A percentile compares a stretch with the other conserved stretches of the same genome.
These are phyloP conservation scores for Metschnikowia gelsemii DNA, from an alignment of 805 yeast species.

Conservation along the genomic window DNA sequence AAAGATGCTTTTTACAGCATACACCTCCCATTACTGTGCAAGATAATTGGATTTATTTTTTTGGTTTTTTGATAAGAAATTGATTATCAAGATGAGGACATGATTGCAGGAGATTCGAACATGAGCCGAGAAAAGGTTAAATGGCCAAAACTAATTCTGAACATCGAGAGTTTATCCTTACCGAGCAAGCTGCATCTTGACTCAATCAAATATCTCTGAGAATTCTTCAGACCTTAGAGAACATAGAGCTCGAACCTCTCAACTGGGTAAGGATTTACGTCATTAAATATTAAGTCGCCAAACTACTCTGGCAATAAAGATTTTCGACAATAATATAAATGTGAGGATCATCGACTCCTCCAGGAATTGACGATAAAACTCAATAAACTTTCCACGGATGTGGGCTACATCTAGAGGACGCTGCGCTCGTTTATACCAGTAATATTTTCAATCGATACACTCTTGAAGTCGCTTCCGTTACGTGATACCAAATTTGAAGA, in stretches of 20 bases:
- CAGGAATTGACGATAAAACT: slow-evolving; percentile 45
- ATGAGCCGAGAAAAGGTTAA: slow-evolving; percentile 43
- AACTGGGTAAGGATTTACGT: slow-evolving; percentile 58
- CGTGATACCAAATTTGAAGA: slow-evolving; percentile 51
- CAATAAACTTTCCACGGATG: slow-evolving; percentile 42
- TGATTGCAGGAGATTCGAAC: slow-evolving; percentile 50
- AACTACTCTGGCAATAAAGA: slow-evolving; percentile 33
- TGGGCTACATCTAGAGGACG: slow-evolving; percentile 46
- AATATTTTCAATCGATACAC: slow-evolving; percentile 52
- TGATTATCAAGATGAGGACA: slow-evolving; percentile 42
- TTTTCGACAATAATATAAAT: slow-evolving; percentile 54
- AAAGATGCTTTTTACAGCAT: no score
- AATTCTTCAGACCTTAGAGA: slow-evolving; percentile 50
- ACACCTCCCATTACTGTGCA: no score
- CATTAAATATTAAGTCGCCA: slow-evolving; percentile 49
- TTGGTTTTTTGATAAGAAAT: slow-evolving; percentile 8
- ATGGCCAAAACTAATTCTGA: slow-evolving; percentile 37
- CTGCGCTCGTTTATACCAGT: slow-evolving; percentile 41
- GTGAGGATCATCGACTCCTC: slow-evolving; percentile 50
- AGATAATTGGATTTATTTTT: not conserved
- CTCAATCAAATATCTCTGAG: slow-evolving; percentile 49
- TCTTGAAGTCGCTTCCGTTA: slow-evolving; percentile 44
- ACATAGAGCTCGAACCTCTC: slow-evolving; percentile 44
- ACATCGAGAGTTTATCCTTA: slow-evolving; percentile 44
- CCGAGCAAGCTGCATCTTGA: slow-evolving; percentile 45